Base-by-base conservation (phyloP, 768 basidiomycete genomes). In the Trametes sanguinea region DNA sequence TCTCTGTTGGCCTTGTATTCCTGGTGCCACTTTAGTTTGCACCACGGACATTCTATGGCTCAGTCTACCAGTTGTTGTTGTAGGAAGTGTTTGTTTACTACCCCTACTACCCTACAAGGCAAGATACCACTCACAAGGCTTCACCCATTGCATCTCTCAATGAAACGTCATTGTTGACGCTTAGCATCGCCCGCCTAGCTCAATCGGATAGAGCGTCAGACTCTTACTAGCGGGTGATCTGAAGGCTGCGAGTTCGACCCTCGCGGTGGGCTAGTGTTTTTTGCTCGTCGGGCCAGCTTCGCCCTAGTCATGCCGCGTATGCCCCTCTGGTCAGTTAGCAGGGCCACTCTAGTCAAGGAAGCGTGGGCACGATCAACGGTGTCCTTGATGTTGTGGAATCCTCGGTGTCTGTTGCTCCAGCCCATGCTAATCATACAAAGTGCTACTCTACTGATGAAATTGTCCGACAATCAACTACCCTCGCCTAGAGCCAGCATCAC, bases 201-300 rank as follows among this genome's bases (percentile, higher is more conserved):
- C 83, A 83, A 83, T 83, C 81, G 81, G 81, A 83, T 84, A 83
- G 82, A 84, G 81, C 81, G 81, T 83, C 81, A 84, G 81, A 83
- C 81, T 83, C 81, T 83, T 84, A 84, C 61, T 51, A 61, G 60
- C 53, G 53, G 60, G 62, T 59, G 53, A 83, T 83, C 81, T 83
- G 81, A 83, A 82, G 82, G 82, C 80, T 83, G 80, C 81, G 79
- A 80, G 81, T 82, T 82, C 81, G 82, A 83, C 81, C 80, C 81
- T 81, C 81, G 80, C 81, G 81, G 81, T 82, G 81, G 81, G 81
- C 81, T 82, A 83, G 48, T 61, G 17, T 32, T 50, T 50, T 50
- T 48, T 9, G 22, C 22, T 22, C 22, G 22, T 22, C 22, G 22
- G 22, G 22, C 22, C 22, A 22, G 22, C 22, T 22, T 22, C 22